Evolutionary conservation across 108 stramenopile species (phyloP), one percentile per base, ranked within the genome.

Genomic region (Aureococcus anophagefferens): DNA sequence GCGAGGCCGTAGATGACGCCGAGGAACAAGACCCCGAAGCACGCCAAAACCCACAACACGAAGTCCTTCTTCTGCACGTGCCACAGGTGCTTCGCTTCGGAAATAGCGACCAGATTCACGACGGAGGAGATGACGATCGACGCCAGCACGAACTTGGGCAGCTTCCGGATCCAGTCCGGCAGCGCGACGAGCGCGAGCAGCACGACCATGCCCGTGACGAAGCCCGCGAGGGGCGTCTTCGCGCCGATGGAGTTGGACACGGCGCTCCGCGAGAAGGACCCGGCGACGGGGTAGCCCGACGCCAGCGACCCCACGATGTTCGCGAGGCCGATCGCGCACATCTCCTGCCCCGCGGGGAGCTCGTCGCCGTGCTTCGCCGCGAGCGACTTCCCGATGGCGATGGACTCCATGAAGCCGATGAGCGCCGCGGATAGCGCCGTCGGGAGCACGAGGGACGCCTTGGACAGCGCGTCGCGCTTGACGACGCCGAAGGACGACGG

Each of bases 401-500:
- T 84, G 28, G 83, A 82, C 75, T 89, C 85, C 83, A 92, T 87
- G 76, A 87, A 92, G 5, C 88, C 89, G 17, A 92, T 77, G 64
- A 92, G 73, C 4, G 44, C 29, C 11, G 71, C 71, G 13, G 71
- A n/a, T 30, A 76, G 16, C 21, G 66, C 70, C 30, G 46, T 62
- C 30, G 70, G 62, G 64, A 74, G 74, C 68, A 89, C 84, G 46
- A 63, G 67, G 5, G 85, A 28, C 44, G 80, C 81, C 32, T 76
- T 31, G 25, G 76, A 62, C 64, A 89, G 71, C 30, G 75, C 40
- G 36, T 79, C 82, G 17, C 85, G 35, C n/a, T 72, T 33, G 28
- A 35, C 32, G 17, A 72, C 66, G 18, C 67, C 71, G 17, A 65
- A 72, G 0, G 85, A 76, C 35, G 83, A 76, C 13, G 73, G 40